Evolutionary conservation across 129 eudicot genomes (phyloP), one percentile per base, ranked within the genome.

Genomic region (Saposhnikovia divaricata): DNA sequence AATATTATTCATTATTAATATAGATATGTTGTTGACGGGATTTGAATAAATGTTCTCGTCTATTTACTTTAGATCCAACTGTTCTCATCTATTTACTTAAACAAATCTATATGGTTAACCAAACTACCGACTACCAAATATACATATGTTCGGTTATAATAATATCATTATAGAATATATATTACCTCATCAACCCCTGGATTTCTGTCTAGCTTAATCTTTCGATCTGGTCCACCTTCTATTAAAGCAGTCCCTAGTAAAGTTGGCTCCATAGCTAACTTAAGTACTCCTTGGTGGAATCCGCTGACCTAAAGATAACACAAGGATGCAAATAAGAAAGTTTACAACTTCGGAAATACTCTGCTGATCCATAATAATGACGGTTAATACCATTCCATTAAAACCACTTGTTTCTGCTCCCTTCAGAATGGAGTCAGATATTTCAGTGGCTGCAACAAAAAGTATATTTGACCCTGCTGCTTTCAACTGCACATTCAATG

Each of bases 211-310:
- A 96, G 98, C 83, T 84, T 89, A 70, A 96, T 92, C 86, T 92
- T 96, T 80, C 99, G 84, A 88, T 96, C 98, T 51, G 99, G 98
- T 59, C 99, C 99, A 80, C 99, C 99, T 90, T 96, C 99, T 80
- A 92, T 81, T 63, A 96, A 82, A 81, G 98, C 99, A 84, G 90
- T 90, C 66, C 99, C 91, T 21, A 96, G 82, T 48, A 96, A 84
- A 10, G 95, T 84, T n/a, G 99, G 99, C 79, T 96, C 99, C 99
- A 96, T 96, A 13, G 99, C 99, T 79, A 96, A 82, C 74, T 92
- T 92, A 74, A 96, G 88, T 74, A 96, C 82, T 74, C 99, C 99
- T 82, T 96, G 98, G 80, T 89, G 98, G 77, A 96, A 96, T 43
- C 99, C 99, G 83, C 27, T 85, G 74, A 92, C 85, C 99, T 92